Evolutionary conservation across 352 stramenopile species (phyloP).

Genomic region (Salisapilia sapeloensis): DNA sequence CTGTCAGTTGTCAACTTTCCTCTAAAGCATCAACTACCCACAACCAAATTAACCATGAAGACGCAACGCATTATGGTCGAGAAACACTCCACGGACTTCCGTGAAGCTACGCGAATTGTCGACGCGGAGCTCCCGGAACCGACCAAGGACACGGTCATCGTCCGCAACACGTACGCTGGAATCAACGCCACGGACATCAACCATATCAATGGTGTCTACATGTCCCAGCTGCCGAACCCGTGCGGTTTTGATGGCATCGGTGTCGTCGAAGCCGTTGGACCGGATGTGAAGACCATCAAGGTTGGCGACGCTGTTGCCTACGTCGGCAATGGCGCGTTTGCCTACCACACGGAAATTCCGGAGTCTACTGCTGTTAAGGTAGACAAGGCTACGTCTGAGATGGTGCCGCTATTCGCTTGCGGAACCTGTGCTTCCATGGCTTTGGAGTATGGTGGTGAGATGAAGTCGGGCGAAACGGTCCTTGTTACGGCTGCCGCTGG

Average conservation of each 20-base stretch:
- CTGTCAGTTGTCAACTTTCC: too few species aligned
- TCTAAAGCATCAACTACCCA: too few species aligned
- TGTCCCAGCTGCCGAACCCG: slow-evolving; percentile 9
- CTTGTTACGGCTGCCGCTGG: slow-evolving; percentile 17
- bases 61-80: too few species aligned
- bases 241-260: slow-evolving; percentile 50
- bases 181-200: slow-evolving; percentile 46
- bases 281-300: slow-evolving; percentile 60
- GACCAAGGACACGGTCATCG: slow-evolving; percentile 9
- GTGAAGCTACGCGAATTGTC: slow-evolving; percentile 15
- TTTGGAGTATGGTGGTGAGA: slow-evolving; percentile 9
- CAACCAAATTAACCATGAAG: too few species aligned
- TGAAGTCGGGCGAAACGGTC: slow-evolving; percentile 15
- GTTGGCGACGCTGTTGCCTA: slow-evolving; percentile 52
- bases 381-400: slow-evolving; percentile 5
- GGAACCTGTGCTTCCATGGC: slow-evolving; percentile 15
- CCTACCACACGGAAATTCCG: slow-evolving; percentile 22
- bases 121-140: slow-evolving; percentile 9
- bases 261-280: slow-evolving; percentile 68
- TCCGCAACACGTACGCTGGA: slow-evolving; percentile 29
- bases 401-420: slow-evolving; percentile 16
- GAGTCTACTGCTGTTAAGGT: slow-evolving; percentile 12
- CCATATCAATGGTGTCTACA: slow-evolving; percentile 31
- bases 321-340: slow-evolving; percentile 26
- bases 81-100: slow-evolving; percentile 26